phyloP scores from a whole-genome alignment of 139 green algal genomes.

The Chlorella sp. region DNA sequence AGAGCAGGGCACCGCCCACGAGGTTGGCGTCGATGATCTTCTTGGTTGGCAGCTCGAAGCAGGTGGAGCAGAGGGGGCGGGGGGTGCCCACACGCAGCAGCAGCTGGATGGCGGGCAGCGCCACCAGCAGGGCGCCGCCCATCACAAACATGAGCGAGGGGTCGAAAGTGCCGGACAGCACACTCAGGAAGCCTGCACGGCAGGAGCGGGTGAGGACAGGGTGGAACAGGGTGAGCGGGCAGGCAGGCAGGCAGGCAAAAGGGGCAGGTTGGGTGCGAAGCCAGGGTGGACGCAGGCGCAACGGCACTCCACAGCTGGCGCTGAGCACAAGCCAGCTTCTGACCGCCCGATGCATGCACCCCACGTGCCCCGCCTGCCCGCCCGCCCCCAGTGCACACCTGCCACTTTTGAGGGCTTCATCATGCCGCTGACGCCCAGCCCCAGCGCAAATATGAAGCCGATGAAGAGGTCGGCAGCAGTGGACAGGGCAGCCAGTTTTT shows the following conservation, averaged over 20 bases:
- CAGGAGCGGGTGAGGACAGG: neutral
- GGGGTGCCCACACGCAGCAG: slow-evolving; percentile 10
- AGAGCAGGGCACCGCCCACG: slow-evolving; percentile 72
- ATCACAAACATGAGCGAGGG: slow-evolving; percentile 79
- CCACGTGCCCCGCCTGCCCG: no score
- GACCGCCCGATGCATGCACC: neutral
- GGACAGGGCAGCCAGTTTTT: slow-evolving; percentile 24
- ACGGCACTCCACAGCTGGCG: no score
- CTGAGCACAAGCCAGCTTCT: no score
- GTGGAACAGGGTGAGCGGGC: neutral
- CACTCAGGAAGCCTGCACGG: slow-evolving; percentile 25
- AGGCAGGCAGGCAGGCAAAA: neutral
- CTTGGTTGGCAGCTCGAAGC: slow-evolving; percentile 58
- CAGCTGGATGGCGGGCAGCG: slow-evolving; percentile 56
- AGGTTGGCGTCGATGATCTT: slow-evolving; percentile 69
- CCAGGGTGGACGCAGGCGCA: neutral
- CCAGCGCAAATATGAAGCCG: slow-evolving; percentile 75
- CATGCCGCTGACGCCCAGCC: slow-evolving; percentile 77
- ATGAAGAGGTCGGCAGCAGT: slow-evolving; percentile 42
- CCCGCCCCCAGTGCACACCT: neutral
- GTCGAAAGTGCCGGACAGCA: slow-evolving; percentile 56
- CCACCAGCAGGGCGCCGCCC: slow-evolving; percentile 73
- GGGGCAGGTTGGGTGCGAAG: neutral
- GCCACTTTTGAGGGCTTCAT: slow-evolving; percentile 71
- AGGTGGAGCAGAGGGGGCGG: slow-evolving; percentile 16